These are phyloP conservation scores for Colletotrichum sp. DNA, from an alignment of 2,329 filamentous ascomycete genomes.

Conservation along the genomic window DNA sequence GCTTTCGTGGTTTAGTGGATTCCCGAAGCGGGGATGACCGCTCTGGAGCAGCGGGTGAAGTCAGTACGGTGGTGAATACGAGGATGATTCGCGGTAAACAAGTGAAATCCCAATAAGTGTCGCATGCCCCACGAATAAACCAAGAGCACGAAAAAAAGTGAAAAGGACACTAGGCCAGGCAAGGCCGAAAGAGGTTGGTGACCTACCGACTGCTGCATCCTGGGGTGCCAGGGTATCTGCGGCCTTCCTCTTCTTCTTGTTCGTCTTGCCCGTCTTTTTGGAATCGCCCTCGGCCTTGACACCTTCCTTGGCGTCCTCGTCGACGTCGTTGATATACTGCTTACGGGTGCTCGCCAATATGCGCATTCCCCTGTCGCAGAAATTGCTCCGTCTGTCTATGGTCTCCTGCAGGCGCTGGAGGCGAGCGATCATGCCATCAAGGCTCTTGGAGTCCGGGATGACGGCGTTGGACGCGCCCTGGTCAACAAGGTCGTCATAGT, in stretches of 20 bases:
- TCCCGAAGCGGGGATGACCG: constrained; percentile 60
- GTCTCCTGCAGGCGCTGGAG: constrained; percentile 69
- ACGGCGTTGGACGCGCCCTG: constrained; percentile 59
- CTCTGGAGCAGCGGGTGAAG: constrained; percentile 39
- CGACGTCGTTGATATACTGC: constrained; percentile 59
- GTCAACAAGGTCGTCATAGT: constrained; percentile 74
- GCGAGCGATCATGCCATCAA: constrained; percentile 67
- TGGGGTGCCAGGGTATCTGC: constrained; percentile 62
- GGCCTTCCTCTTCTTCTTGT: constrained; percentile 82
- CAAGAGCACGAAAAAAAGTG: background rate
- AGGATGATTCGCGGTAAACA: constrained; percentile 1
- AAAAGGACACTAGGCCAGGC: background rate
- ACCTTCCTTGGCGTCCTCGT: constrained; percentile 50
- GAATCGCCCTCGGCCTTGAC: constrained; percentile 52
- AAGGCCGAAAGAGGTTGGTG: background rate
- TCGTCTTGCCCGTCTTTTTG: constrained; percentile 46
- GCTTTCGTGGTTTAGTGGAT: constrained; percentile 53
- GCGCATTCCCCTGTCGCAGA: constrained; percentile 77
- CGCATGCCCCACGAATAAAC: constrained; percentile 4
- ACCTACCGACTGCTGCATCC: constrained; percentile 45
- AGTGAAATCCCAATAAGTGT: background rate
- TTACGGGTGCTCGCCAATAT: constrained; percentile 71
- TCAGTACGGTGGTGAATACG: constrained; percentile 9
- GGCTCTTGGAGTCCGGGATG: constrained; percentile 67
- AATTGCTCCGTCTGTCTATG: constrained; percentile 69